Conservation (phyloP, 1,284 basidiomycete species). For the Cutaneotrichosporon mucoides region DNA sequence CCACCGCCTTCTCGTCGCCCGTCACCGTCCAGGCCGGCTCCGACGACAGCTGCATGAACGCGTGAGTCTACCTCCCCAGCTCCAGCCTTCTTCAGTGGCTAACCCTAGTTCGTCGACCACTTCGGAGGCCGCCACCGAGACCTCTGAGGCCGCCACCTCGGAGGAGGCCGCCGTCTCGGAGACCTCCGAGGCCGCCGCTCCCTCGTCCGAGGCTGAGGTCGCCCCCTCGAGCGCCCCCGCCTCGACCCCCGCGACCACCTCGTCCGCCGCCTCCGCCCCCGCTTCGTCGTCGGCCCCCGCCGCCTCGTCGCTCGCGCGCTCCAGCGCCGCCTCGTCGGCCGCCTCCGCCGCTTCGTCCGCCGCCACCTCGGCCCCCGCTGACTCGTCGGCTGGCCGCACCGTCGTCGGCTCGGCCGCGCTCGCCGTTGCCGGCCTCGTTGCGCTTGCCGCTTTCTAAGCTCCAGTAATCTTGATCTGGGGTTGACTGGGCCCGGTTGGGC, state of each 20-base stretch:
- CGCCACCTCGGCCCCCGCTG: conserved; percentile 15
- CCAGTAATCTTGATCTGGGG: background rate
- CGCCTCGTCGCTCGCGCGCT: conserved; percentile 1
- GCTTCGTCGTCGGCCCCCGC: conserved; percentile 5
- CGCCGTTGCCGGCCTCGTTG: conserved; percentile 5
- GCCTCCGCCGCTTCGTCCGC: background rate
- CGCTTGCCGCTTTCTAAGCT: conserved; percentile 11
- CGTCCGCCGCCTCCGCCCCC: conserved; percentile 2
- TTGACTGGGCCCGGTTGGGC: too few species aligned
- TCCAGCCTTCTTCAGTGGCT: too few species aligned
- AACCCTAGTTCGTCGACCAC: too few species aligned
- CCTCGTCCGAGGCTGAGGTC: conserved; percentile 24
- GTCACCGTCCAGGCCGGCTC: conserved; percentile 55
- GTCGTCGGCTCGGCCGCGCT: conserved; percentile 2
- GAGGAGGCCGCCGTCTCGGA: too few species aligned
- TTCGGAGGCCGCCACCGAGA: background rate
- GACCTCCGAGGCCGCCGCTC: conserved; percentile 1
- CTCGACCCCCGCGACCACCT: conserved; percentile 10
- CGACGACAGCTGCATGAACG: conserved; percentile 39
- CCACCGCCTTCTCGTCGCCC: conserved; percentile 56
- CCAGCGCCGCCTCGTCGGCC: background rate
- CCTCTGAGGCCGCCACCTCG: background rate
- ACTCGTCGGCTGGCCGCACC: conserved; percentile 15
- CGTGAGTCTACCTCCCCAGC: background rate
- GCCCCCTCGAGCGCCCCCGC: conserved; percentile 17